These are phyloP conservation scores for Eucalyptus shirleyi DNA, from an alignment of 345 rosid species.

Conservation along the genomic window DNA sequence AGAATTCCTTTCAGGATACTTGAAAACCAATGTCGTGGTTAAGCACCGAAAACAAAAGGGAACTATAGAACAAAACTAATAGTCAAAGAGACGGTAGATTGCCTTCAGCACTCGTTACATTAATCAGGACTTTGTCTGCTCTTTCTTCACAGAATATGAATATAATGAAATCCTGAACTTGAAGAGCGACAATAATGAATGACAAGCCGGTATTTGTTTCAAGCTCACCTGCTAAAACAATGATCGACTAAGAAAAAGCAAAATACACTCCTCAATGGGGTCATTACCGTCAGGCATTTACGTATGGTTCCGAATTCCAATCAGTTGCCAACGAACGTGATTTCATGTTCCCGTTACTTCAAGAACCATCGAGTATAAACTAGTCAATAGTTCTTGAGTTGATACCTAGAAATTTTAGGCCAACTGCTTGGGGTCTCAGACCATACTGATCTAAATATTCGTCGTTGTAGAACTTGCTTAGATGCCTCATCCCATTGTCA, in stretches of 20 bases:
- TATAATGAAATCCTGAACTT: not conserved
- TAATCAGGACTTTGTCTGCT: not conserved
- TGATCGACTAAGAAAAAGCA: not conserved
- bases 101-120: not conserved
- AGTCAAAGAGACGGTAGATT: not conserved
- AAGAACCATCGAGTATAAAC: not conserved
- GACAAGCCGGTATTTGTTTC: not conserved
- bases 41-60: not conserved
- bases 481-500: conserved; percentile 90
- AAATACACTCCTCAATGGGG: not conserved
- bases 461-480: conserved; percentile 73
- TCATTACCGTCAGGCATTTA: too few species aligned
- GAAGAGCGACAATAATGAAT: not conserved
- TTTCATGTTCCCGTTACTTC: not conserved
- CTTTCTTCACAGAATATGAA: not conserved
- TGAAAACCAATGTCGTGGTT: not conserved
- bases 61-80: not conserved
- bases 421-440: conserved; percentile 55
- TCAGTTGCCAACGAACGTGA: not conserved
- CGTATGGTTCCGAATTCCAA: not conserved
- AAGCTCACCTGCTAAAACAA: not conserved
- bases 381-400: not conserved
- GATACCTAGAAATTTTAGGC: conserved; percentile 56
- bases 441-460: conserved; percentile 47
- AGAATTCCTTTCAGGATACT: not conserved